Evolutionary conservation across 352 stramenopile species (phyloP).

Genomic region (Globisporangium mamillatum): DNA sequence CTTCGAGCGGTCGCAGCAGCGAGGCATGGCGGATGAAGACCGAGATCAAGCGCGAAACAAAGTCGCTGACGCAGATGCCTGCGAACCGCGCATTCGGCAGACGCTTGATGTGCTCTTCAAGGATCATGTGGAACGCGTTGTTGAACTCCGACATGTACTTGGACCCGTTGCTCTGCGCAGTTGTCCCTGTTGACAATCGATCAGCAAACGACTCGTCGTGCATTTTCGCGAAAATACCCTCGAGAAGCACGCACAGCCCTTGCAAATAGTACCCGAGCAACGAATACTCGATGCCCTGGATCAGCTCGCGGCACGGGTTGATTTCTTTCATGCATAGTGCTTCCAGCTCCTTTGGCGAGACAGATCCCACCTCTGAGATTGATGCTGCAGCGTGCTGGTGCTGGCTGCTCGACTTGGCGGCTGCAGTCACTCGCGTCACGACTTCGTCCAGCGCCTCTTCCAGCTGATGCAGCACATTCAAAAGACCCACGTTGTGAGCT

Average conservation of each 20-base stretch:
- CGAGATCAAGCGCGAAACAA: slow-evolving; percentile 69
- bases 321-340: slow-evolving; percentile 35
- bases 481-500: slow-evolving; percentile 74
- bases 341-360: slow-evolving; percentile 40
- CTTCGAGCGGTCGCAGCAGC: slow-evolving; percentile 67
- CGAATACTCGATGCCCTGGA: slow-evolving; percentile 52
- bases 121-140: slow-evolving; percentile 54
- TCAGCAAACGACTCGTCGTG: slow-evolving; percentile 82
- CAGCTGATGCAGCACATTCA: slow-evolving; percentile 67
- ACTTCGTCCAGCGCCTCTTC: slow-evolving; percentile 65
- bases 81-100: slow-evolving; percentile 53
- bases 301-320: slow-evolving; percentile 41
- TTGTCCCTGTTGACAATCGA: not conserved
- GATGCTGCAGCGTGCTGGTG: not conserved
- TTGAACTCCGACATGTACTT: slow-evolving; percentile 82
- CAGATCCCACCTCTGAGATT: not conserved
- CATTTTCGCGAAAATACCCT: slow-evolving; percentile 76
- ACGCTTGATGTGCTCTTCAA: slow-evolving; percentile 72
- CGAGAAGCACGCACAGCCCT: slow-evolving; percentile 47
- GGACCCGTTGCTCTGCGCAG: slow-evolving; percentile 33
- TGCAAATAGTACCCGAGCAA: slow-evolving; percentile 76
- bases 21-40: slow-evolving; percentile 77
- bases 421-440: slow-evolving; percentile 32
- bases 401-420: slow-evolving; percentile 10
- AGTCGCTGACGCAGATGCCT: slow-evolving; percentile 54